Evolutionary conservation across 2,329 filamentous ascomycete species (phyloP).

Genomic region (Diplodia seriata): DNA sequence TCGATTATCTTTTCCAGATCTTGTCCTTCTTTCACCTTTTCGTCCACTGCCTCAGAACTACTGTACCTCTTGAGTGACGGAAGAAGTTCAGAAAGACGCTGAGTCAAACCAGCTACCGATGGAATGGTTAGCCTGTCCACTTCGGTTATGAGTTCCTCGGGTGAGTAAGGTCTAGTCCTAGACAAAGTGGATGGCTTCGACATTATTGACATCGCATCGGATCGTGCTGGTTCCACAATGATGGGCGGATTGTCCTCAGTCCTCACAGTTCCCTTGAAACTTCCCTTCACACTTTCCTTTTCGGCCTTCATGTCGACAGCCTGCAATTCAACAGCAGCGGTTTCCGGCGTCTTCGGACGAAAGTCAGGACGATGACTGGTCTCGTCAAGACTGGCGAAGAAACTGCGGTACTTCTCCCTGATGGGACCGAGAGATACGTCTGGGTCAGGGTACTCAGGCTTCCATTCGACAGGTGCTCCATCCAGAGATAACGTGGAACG

Average conservation of each 20-base stretch:
- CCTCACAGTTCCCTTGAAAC: background rate
- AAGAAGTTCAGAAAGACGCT: constrained; percentile 55
- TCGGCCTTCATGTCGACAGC: constrained; percentile 3
- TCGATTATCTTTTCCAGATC: constrained; percentile 29
- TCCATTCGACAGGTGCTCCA: constrained; percentile 35
- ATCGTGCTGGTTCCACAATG: constrained; percentile 27
- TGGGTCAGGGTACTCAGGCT: background rate
- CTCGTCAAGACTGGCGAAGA: constrained; percentile 54
- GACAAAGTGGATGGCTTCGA: constrained; percentile 18
- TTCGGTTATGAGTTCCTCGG: constrained; percentile 52
- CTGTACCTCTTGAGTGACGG: constrained; percentile 53
- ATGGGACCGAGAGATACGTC: constrained; percentile 43
- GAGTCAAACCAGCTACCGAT: constrained; percentile 53
- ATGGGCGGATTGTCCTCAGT: background rate
- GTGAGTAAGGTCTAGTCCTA: constrained; percentile 45
- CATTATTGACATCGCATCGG: constrained; percentile 30
- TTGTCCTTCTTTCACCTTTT: constrained; percentile 43
- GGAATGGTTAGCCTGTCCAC: constrained; percentile 56
- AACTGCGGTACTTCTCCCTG: constrained; percentile 54
- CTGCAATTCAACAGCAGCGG: constrained; percentile 1
- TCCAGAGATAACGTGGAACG: constrained; percentile 34
- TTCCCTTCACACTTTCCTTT: background rate
- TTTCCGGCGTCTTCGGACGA: constrained; percentile 28
- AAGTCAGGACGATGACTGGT: constrained; percentile 30
- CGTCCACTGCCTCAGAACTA: constrained; percentile 45